Percentiles rank a stretch among this genome's conserved stretches.
Evolutionary conservation across 1,284 basidiomycete genomes (phyloP).

Genomic region (Testicularia cyperi): DNA sequence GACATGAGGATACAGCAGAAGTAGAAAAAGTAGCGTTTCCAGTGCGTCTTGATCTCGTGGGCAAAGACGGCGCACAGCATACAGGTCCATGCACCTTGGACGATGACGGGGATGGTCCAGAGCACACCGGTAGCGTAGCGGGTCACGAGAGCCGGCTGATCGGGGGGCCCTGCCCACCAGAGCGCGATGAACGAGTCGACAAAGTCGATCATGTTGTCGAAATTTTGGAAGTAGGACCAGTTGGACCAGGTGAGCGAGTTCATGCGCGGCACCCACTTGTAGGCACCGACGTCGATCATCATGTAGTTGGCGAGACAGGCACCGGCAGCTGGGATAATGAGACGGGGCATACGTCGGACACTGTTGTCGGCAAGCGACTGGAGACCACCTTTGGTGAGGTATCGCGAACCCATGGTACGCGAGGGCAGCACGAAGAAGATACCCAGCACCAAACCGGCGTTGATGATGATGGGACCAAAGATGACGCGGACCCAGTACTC

Average conservation of each 20-base stretch:
- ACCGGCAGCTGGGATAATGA: conserved; percentile 40
- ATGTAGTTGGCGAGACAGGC: conserved; percentile 45
- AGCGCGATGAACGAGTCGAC: conserved; percentile 41
- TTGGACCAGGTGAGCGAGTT: conserved; percentile 47
- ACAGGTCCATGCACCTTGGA: conserved; percentile 46
- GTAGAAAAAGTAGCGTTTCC: conserved; percentile 51
- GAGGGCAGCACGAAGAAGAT: conserved; percentile 51
- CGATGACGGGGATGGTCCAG: conserved; percentile 52
- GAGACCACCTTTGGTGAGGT: conserved; percentile 42
- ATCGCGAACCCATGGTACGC: conserved; percentile 45
- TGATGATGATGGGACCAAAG: conserved; percentile 43
- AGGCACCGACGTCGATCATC: conserved; percentile 45
- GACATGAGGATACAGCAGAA: conserved; percentile 31
- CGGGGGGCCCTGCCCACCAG: conserved; percentile 44
- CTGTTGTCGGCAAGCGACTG: conserved; percentile 44
- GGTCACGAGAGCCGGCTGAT: conserved; percentile 35
- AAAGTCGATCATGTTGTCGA: conserved; percentile 39
- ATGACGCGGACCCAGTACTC: conserved; percentile 42
- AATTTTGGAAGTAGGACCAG: conserved; percentile 52
- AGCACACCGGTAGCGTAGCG: conserved; percentile 53
- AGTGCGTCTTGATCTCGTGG: conserved; percentile 42
- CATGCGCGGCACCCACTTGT: conserved; percentile 44
- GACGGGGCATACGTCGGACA: conserved; percentile 48
- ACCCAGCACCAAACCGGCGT: conserved; percentile 43
- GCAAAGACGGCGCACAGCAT: conserved; percentile 45